Conservation (phyloP, 2,329 filamentous ascomycete genomes). For the Xylariomycetidae sp. region DNA sequence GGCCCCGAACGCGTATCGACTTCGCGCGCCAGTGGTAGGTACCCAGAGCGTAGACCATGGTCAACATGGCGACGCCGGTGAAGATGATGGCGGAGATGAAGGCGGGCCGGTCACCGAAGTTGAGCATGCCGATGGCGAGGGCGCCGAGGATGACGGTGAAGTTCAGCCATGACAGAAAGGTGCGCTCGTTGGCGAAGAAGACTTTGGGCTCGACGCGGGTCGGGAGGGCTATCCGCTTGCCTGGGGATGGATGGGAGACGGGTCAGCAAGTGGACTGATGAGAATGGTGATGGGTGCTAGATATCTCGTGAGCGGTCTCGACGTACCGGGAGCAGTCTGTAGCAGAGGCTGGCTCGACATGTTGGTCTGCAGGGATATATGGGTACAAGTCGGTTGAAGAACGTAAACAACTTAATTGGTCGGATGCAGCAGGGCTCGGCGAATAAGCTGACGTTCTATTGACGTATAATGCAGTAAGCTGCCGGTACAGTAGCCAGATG, state of each 20-base stretch:
- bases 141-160: slow-evolving; percentile 98
- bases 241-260: slow-evolving; percentile 50
- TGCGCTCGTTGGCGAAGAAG: slow-evolving; percentile 99
- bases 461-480: too few relatives aligned
- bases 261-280: too few relatives aligned
- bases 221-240: slow-evolving; percentile 96
- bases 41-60: slow-evolving; percentile 89
- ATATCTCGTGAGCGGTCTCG: slow-evolving; percentile 4
- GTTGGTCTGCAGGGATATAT: too few relatives aligned
- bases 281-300: too few relatives aligned
- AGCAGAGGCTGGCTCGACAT: slow-evolving; percentile 98
- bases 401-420: too few relatives aligned
- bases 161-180: slow-evolving; percentile 99
- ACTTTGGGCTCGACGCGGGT: slow-evolving; percentile 98
- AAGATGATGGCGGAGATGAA: slow-evolving; percentile 93
- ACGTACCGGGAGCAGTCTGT: slow-evolving; percentile 79
- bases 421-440: too few relatives aligned
- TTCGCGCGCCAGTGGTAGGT: slow-evolving; percentile 98
- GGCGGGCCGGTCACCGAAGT: slow-evolving; percentile 92
- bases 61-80: slow-evolving; percentile 86
- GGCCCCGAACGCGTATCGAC: slow-evolving; percentile 83
- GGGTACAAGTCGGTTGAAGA: too few relatives aligned
- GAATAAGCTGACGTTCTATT: too few relatives aligned
- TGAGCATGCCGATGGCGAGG: slow-evolving; percentile 91
- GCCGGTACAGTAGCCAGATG: too few relatives aligned